Base-by-base conservation (phyloP, 2,329 filamentous ascomycete species). In the Diaporthe sp. region DNA sequence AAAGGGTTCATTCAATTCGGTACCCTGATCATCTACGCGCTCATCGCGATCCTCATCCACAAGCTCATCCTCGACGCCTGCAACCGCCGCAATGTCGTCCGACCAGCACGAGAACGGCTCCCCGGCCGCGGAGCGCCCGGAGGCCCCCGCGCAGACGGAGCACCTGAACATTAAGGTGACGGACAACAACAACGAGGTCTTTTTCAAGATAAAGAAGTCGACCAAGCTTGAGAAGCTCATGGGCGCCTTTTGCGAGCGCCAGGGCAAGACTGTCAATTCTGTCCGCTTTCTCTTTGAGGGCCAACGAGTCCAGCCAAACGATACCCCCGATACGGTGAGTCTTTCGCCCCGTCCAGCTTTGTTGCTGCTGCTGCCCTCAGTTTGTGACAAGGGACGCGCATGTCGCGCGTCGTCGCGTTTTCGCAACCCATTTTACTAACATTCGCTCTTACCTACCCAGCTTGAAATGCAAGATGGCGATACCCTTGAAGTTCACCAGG, bases 151-250 rank as follows among this genome's bases (percentile, higher is more conserved):
- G 71, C 86, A 88, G 74, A 88, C 88, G 42, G 96, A 98, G 86
- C 97, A 99, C 85, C 89, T 99, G 7, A 99, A 99, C 87, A 98
- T 99, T 87, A 99, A 99, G 85, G 97, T 99, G 19, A 98, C 97
- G 0, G 97, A 99, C 81, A 98, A 98, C 88, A 98, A 98, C 88
- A 99, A 99, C 84, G 97, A 99, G 84, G 96, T 99, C 81, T 99
- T 98, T 86, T 99, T 99, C 90, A 99, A 99, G 90, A 99, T 99
- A 88, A 99, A 99, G 93, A 92, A 96, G 51, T 95, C 94, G 31
- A 99, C 97, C 1, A 94, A 95, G 84, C 91, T 99, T 1, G 97
- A 98, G 87, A 99, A 99, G 89, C 89, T 99, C 73, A 99, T 99
- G 97, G 94, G 95, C 77, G 97, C 97, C 28, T 99, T 98, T 85